Base-by-base conservation (phyloP, 2,329 filamentous ascomycete species). In the Keithomyces neogunnii region DNA sequence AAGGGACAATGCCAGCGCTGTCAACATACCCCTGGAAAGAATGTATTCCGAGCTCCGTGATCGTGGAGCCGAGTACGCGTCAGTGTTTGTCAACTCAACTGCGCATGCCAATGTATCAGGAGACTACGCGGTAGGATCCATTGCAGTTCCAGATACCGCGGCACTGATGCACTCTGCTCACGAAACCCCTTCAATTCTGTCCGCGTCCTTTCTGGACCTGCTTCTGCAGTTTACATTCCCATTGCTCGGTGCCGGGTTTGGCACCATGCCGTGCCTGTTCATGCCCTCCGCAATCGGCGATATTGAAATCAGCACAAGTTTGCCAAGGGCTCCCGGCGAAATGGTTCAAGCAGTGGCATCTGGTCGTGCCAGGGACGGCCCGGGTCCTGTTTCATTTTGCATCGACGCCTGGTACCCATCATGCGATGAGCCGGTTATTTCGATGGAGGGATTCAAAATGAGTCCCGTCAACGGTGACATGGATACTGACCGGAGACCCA, bases 201-300 rank as follows among this genome's bases (percentile, higher is more conserved):
- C 76, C 33, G 71, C 77, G 0, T 64, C 71, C 1, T 68, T 75
- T 47, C 57, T 78, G 3, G 76, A 80, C 53, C 59, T 68, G 6
- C 61, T 74, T 49, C 62, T 74, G 13, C 73, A 75, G 52, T 60
- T 70, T 5, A 60, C 63, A 0, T 68, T 72, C 29, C 59, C 68
- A 2, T 67, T 69, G 4, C 60, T 72, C 2, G 69, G 69, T 2
- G 67, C 66, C 5, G 66, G 66, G 0, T 51, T 52, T 0, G 60
- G 59, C 19, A 43, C 52, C 26, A 62, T 69, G 60, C 60, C 59
- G 1, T 61, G 59, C 4, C 57, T 72, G 1, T 71, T 66, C 54
- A 70, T 73, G 65, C 66, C 66, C 3, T 61, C 62, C 0, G 62
- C 61, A 29, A 61, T 67, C 47, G 61, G 62, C 51, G 60, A 63